phyloP scores from a whole-genome alignment of 2,329 filamentous ascomycete species.

The Aureobasidium lini region DNA sequence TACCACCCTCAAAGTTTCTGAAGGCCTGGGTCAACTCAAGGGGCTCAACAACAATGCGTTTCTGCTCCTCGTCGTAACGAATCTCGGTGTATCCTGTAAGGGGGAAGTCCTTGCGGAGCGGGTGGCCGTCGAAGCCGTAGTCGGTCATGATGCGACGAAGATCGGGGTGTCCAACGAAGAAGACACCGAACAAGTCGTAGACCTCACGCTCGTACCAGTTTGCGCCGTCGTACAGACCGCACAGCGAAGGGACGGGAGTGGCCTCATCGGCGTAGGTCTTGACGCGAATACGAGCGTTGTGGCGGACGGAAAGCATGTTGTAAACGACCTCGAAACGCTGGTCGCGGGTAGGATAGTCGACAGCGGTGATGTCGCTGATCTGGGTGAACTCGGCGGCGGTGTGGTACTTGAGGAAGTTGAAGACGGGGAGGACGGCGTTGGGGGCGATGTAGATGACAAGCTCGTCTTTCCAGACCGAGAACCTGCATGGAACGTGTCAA shows the following conservation, averaged over 20 bases:
- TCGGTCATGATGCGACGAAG: slow-evolving; percentile 97
- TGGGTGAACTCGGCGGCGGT: slow-evolving; percentile 95
- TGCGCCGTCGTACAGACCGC: slow-evolving; percentile 80
- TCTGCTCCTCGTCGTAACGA: slow-evolving; percentile 98
- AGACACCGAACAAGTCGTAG: slow-evolving; percentile 95
- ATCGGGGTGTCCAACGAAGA: slow-evolving; percentile 93
- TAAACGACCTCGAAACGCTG: slow-evolving; percentile 98
- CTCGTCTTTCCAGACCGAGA: slow-evolving; percentile 99
- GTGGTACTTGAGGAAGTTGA: slow-evolving; percentile 95
- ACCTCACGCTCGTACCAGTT: slow-evolving; percentile 99
- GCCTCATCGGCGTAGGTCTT: slow-evolving; percentile 99
- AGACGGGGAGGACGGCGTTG: slow-evolving; percentile 79
- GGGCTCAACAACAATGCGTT: slow-evolving; percentile 96
- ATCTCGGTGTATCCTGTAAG: slow-evolving; percentile 97
- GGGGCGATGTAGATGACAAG: slow-evolving; percentile 71
- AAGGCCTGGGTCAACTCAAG: slow-evolving; percentile 97
- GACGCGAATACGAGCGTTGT: slow-evolving; percentile 93
- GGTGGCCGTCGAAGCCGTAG: slow-evolving; percentile 97
- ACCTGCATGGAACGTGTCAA: slow-evolving; percentile 36
- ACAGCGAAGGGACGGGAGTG: slow-evolving; percentile 83
- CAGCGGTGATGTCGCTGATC: slow-evolving; percentile 83
- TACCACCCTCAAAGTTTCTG: slow-evolving; percentile 86
- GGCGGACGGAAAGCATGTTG: slow-evolving; percentile 89
- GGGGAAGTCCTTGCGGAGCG: slow-evolving; percentile 94
- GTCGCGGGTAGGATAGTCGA: slow-evolving; percentile 91